Percentiles rank a stretch among this genome's conserved stretches.
These are phyloP conservation scores for Jatropha multifida DNA, from an alignment of 441 rosid genomes.

Conservation along the genomic window DNA sequence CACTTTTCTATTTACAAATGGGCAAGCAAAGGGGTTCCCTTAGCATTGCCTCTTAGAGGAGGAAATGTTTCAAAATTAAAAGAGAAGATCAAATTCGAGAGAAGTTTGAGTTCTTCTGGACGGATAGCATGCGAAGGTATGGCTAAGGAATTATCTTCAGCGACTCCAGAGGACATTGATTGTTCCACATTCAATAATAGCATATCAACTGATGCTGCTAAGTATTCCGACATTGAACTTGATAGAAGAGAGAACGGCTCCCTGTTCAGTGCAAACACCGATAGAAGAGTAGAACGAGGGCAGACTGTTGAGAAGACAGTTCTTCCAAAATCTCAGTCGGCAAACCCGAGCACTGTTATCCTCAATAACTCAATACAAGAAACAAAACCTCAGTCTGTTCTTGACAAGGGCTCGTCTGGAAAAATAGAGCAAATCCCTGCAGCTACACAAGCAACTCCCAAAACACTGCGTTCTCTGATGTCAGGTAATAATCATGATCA, in stretches of 20 bases:
- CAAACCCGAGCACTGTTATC: slow-evolving; percentile 3
- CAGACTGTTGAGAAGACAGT: slow-evolving; percentile 25
- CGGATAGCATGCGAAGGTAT: slow-evolving; percentile 29
- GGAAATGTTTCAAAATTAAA: slow-evolving; percentile 39
- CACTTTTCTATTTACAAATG: slow-evolving; percentile 97
- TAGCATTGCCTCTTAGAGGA: slow-evolving; percentile 44
- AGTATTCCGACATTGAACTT: slow-evolving; percentile 23
- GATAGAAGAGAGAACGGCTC: slow-evolving; percentile 22
- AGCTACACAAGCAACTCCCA: slow-evolving; percentile 25
- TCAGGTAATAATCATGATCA: slow-evolving; percentile 21
- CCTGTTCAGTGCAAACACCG: slow-evolving; percentile 9
- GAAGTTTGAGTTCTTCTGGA: slow-evolving; percentile 34
- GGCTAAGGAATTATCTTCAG: slow-evolving; percentile 18
- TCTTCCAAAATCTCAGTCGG: slow-evolving; percentile 11
- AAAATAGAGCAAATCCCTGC: slow-evolving; percentile 21
- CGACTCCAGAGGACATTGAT: slow-evolving; percentile 19
- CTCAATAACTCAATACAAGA: slow-evolving; percentile 24
- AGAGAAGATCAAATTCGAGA: slow-evolving; percentile 43
- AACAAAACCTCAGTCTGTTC: slow-evolving; percentile 21
- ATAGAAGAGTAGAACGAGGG: slow-evolving; percentile 21
- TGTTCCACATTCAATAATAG: slow-evolving; percentile 19
- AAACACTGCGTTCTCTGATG: slow-evolving; percentile 37
- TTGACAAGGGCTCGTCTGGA: slow-evolving; percentile 24
- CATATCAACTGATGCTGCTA: slow-evolving; percentile 12
- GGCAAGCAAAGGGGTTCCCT: slow-evolving; percentile 75